Evolutionary conservation across 2,329 filamentous ascomycete genomes (phyloP), one percentile per base, ranked within the genome.

Genomic region (Sclerotinia sclerotiorum): DNA sequence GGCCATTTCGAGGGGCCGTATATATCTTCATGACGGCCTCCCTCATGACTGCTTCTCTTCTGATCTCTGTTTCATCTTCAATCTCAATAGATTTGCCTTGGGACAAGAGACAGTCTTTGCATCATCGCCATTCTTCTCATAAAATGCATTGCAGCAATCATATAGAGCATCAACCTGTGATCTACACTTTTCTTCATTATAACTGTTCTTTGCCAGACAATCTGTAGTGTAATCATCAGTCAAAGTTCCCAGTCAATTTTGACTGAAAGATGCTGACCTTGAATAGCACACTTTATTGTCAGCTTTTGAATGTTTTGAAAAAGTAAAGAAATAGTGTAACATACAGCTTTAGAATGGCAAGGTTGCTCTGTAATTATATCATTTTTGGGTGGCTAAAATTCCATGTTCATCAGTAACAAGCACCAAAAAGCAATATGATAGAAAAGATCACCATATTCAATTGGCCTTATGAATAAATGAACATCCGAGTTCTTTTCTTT

Each of bases 71-170:
- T 90, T 89, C 82, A 97, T 88, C 80, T 97, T 97, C 72, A 97
- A 81, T 78, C 87, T 87, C 68, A 99, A 82, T 68, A 97, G 82
- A 72, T 84, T 86, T 10, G 92, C 87, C 78, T 94, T 94, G 0
- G 95, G 95, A 77, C 95, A 99, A 81, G 92, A 95, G 27, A 89
- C 87, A 2, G 90, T 91, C 54, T 84, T 88, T 44, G 92, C 93
- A 32, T 88, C 81, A 68, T 96, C 89, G 21, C 95, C 94, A 69
- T 91, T 86, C 68, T 86, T 84, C 74, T 89, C 82, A 80, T 99
- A 98, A 78, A 98, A 97, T 17, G 87, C 85, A 76, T 94, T 89
- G 80, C 95, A 99, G 80, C 95, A 99, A 74, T 95, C 90, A 79
- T 98, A 99, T 32, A 99, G 82, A 3, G 93, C 92, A 78, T 94